Evolutionary conservation across 306 rosid genomes (phyloP).

Genomic region (Medicago lupulina): DNA sequence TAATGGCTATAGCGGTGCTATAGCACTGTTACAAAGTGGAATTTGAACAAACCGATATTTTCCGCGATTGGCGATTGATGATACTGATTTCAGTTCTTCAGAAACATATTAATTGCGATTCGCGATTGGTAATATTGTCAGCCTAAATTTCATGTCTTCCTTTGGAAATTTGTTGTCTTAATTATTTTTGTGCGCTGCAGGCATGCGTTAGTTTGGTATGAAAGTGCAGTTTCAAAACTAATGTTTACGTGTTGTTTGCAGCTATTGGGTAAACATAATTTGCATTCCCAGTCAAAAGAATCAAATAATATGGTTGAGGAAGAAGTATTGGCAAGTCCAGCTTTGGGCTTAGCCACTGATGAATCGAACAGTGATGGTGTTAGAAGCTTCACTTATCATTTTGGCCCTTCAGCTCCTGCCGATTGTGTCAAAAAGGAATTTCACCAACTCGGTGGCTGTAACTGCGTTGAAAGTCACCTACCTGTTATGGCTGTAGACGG

Average conservation of each 20-base stretch:
- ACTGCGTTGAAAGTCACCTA: conserved; percentile 39
- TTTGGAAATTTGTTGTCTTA: neutral
- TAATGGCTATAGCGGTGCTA: too few species aligned
- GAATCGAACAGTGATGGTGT: conserved; percentile 48
- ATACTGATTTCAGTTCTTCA: neutral
- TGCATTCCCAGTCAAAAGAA: conserved; percentile 35
- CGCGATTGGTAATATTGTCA: neutral
- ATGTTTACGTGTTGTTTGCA: conserved; percentile 46
- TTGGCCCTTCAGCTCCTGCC: conserved; percentile 44
- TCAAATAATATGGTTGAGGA: conserved; percentile 36
- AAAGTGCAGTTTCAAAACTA: conserved; percentile 11
- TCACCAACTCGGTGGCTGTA: conserved; percentile 37
- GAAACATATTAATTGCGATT: conserved; percentile 7
- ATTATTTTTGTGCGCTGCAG: neutral
- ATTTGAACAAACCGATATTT: too few species aligned
- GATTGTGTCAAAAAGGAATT: conserved; percentile 46
- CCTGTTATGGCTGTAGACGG: neutral
- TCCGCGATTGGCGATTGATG: too few species aligned
- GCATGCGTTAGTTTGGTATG: neutral
- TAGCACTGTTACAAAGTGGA: too few species aligned
- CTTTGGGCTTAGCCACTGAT: conserved; percentile 29
- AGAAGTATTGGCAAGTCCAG: conserved; percentile 24
- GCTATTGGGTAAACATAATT: conserved; percentile 46
- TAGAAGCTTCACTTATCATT: conserved; percentile 44
- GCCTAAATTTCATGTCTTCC: neutral